phyloP scores from a whole-genome alignment of 495 filamentous ascomycete genomes.

The Extremus antarcticus region DNA sequence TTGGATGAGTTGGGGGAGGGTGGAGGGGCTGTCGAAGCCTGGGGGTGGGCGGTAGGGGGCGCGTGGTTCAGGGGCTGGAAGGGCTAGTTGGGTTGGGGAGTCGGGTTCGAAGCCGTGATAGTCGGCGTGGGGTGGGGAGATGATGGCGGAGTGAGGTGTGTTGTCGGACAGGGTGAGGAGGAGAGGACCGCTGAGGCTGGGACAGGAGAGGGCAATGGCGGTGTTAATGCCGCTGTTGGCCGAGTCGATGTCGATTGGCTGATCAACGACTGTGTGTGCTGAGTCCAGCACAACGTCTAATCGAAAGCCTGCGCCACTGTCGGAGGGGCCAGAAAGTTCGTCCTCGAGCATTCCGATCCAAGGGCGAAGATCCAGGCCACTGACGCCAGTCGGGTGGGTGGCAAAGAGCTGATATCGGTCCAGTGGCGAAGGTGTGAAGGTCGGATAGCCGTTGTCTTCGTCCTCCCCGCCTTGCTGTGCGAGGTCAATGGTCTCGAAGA shows the following conservation, averaged over 20 bases:
- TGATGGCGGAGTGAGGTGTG: slow-evolving; percentile 51
- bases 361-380: slow-evolving; percentile 55
- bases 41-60: slow-evolving; percentile 59
- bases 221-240: slow-evolving; percentile 29
- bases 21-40: slow-evolving; percentile 48
- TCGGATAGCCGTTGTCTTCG: slow-evolving; percentile 38
- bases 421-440: slow-evolving; percentile 60
- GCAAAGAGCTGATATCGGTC: slow-evolving; percentile 72
- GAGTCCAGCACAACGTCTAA: slow-evolving; percentile 58
- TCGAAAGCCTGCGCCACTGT: slow-evolving; percentile 60
- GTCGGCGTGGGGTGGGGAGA: slow-evolving; percentile 50
- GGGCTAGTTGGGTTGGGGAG: not conserved
- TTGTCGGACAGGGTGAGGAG: slow-evolving; percentile 58
- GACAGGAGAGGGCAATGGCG: slow-evolving; percentile 56
- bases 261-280: slow-evolving; percentile 48
- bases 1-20: slow-evolving; percentile 51
- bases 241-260: slow-evolving; percentile 34
- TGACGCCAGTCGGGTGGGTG: slow-evolving; percentile 60
- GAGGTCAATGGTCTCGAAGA: slow-evolving; percentile 20
- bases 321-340: slow-evolving; percentile 56
- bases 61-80: slow-evolving; percentile 39
- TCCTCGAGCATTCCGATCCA: slow-evolving; percentile 69
- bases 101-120: slow-evolving; percentile 12
- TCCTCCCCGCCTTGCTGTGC: not conserved
- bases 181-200: slow-evolving; percentile 61